phyloP scores from a whole-genome alignment of 2,329 filamentous ascomycete species.

The Thelonectria discophora region DNA sequence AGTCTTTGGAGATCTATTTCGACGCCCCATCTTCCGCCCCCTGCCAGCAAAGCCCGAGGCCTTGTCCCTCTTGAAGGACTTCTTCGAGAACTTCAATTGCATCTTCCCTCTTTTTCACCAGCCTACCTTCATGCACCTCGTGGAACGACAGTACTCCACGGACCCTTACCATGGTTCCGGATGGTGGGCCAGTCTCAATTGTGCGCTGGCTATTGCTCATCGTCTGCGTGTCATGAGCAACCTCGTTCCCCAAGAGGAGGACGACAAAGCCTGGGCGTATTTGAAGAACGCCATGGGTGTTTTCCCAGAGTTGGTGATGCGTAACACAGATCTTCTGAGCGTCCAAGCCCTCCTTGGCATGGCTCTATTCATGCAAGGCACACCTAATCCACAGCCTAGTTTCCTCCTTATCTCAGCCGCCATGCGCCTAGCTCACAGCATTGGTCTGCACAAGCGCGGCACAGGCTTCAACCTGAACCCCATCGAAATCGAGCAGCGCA shows the following conservation, averaged over 20 bases:
- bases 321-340: conserved; percentile 93
- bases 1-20: conserved; percentile 92
- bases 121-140: conserved; percentile 97
- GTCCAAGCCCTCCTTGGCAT: conserved; percentile 95
- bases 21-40: conserved; percentile 81
- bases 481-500: conserved; percentile 90
- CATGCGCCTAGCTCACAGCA: conserved; percentile 89
- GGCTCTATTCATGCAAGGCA: conserved; percentile 93
- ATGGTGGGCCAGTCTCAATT: conserved; percentile 98
- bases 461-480: conserved; percentile 93
- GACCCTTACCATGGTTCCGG: conserved; percentile 95
- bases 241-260: conserved; percentile 87
- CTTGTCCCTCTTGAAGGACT: conserved; percentile 87
- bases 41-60: conserved; percentile 89
- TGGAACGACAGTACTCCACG: conserved; percentile 90
- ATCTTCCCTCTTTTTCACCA: conserved; percentile 98
- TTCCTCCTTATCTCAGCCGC: conserved; percentile 92
- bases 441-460: conserved; percentile 92
- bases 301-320: conserved; percentile 91
- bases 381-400: conserved; percentile 93
- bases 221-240: conserved; percentile 95
- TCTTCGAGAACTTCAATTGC: conserved; percentile 98
- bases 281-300: conserved; percentile 97
- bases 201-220: conserved; percentile 91
- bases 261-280: conserved; percentile 93